phyloP scores from a whole-genome alignment of 1,284 basidiomycete genomes.

The Ceratobasidium sp. region DNA sequence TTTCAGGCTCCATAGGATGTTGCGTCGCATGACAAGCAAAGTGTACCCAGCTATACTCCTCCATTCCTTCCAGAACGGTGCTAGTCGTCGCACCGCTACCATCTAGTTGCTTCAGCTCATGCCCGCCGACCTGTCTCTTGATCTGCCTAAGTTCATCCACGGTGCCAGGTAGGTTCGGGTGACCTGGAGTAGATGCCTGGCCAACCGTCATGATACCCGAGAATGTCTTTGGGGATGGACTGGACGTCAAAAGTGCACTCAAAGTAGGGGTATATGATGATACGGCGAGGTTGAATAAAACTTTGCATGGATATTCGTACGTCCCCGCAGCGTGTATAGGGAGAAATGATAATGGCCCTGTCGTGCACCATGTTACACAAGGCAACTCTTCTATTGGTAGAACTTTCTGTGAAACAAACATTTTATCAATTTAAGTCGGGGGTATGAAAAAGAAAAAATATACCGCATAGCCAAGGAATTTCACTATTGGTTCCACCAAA shows the following conservation, averaged over 20 bases:
- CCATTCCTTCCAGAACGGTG: slow-evolving; percentile 3
- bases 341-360: background rate
- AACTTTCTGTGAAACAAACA: background rate
- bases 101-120: background rate
- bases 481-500: background rate
- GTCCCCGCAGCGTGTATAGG: slow-evolving; percentile 11
- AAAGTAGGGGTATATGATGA: slow-evolving; percentile 17
- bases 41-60: slow-evolving; percentile 25
- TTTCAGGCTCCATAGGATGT: background rate
- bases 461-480: background rate
- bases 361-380: slow-evolving; percentile 12
- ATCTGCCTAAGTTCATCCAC: background rate
- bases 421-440: background rate
- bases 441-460: background rate
- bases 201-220: background rate
- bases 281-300: background rate
- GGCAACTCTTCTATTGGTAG: background rate
- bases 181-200: background rate
- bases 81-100: background rate
- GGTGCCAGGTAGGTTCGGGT: background rate
- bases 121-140: background rate
- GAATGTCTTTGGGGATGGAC: too few species aligned
- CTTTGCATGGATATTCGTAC: background rate
- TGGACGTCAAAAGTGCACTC: background rate
- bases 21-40: slow-evolving; percentile 18